These are phyloP conservation scores for Pogostemon cablin DNA, from an alignment of 257 asterid genomes.

Conservation along the genomic window DNA sequence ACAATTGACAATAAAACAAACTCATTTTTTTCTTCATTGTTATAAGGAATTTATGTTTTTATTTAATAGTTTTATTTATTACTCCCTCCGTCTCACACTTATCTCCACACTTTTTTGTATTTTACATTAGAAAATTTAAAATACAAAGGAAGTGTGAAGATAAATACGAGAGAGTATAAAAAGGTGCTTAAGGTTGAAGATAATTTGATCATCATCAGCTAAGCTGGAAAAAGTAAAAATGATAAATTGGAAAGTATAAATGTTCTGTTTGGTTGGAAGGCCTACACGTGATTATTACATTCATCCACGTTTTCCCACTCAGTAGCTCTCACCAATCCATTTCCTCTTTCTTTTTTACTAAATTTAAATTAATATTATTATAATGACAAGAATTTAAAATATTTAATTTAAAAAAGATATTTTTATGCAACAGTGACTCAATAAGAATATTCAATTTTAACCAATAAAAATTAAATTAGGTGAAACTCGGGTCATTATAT, in stretches of 20 bases:
- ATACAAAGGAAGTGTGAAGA: too few relatives aligned
- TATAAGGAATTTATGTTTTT: too few relatives aligned
- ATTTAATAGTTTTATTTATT: too few relatives aligned
- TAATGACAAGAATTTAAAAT: not conserved
- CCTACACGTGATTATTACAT: constrained; percentile 46
- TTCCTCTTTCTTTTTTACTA: not conserved
- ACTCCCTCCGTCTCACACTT: too few relatives aligned
- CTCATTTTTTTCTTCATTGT: too few relatives aligned
- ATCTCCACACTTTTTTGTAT: too few relatives aligned
- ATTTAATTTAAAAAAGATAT: not conserved
- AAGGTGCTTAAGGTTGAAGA: not conserved
- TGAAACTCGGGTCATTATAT: too few relatives aligned
- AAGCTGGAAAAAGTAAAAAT: constrained; percentile 28
- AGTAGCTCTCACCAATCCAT: constrained; percentile 27
- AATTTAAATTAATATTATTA: not conserved
- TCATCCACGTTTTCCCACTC: constrained; percentile 41
- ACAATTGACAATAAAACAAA: not conserved
- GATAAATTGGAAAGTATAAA: constrained; percentile 9
- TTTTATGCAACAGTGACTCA: too few relatives aligned
- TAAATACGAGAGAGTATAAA: too few relatives aligned
- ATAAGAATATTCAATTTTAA: too few relatives aligned
- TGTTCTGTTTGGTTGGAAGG: constrained; percentile 39
- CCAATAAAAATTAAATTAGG: too few relatives aligned
- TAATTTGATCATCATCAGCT: constrained; percentile 13
- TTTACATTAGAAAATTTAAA: too few relatives aligned